These are phyloP conservation scores for Orbilia quercus DNA, from an alignment of 2,329 filamentous ascomycete genomes.

Conservation along the genomic window DNA sequence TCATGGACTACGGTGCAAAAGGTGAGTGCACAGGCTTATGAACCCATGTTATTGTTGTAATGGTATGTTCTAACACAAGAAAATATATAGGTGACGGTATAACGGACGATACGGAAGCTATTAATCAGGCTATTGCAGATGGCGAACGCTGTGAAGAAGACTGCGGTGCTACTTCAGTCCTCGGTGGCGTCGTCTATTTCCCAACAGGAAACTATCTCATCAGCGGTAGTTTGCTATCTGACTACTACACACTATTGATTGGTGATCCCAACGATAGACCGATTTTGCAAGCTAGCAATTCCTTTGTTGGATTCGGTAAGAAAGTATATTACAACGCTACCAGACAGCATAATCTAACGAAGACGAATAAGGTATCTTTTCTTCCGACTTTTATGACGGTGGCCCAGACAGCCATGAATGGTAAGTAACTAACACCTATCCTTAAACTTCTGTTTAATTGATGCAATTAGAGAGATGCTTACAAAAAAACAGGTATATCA, in stretches of 20 bases:
- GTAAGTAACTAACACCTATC: background rate
- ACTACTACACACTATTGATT: slow-evolving; percentile 58
- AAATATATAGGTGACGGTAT: slow-evolving; percentile 52
- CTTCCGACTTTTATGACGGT: slow-evolving; percentile 80
- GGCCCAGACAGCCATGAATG: slow-evolving; percentile 55
- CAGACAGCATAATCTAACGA: slow-evolving; percentile 84
- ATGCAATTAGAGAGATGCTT: background rate
- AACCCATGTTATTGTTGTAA: background rate
- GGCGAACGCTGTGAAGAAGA: slow-evolving; percentile 76
- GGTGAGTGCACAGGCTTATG: slow-evolving; percentile 57
- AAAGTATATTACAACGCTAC: slow-evolving; percentile 62
- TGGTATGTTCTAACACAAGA: too few species aligned
- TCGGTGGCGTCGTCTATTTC: slow-evolving; percentile 60
- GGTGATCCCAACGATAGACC: slow-evolving; percentile 35
- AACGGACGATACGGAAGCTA: slow-evolving; percentile 63
- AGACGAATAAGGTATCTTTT: slow-evolving; percentile 73
- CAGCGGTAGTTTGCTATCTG: slow-evolving; percentile 45
- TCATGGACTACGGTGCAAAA: slow-evolving; percentile 31
- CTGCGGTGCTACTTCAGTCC: slow-evolving; percentile 38
- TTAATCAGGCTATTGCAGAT: slow-evolving; percentile 69
- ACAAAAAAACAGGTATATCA: slow-evolving; percentile 63
- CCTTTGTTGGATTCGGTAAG: background rate
- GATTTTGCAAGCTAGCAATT: background rate
- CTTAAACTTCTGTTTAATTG: background rate
- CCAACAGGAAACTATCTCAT: slow-evolving; percentile 59